These are phyloP conservation scores for Lagenaria siceraria DNA, from an alignment of 306 rosid genomes.

Conservation along the genomic window DNA sequence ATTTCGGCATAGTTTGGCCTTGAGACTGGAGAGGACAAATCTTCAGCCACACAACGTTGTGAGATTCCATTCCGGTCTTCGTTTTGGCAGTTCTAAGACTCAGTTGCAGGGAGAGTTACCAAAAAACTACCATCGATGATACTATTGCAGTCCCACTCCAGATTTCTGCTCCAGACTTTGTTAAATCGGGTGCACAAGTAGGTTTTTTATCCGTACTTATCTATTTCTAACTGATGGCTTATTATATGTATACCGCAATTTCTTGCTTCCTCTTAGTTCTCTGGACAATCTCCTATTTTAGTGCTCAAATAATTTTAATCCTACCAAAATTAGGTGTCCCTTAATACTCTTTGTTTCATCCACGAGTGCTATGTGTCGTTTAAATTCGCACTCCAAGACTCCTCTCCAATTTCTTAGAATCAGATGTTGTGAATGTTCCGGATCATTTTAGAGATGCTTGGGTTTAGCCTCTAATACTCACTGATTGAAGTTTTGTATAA, in stretches of 20 bases:
- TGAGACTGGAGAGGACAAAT: background rate
- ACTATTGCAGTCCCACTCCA: slow-evolving; percentile 81
- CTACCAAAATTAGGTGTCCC: background rate
- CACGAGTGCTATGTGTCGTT: background rate
- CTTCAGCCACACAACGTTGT: background rate
- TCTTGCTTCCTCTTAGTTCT: background rate
- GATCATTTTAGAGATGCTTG: background rate
- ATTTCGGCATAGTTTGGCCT: background rate
- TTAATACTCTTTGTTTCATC: background rate
- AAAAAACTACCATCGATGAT: slow-evolving; percentile 33
- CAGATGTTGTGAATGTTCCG: background rate
- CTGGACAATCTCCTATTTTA: background rate
- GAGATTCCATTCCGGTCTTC: background rate
- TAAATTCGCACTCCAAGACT: background rate
- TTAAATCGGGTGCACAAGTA: slow-evolving; percentile 66
- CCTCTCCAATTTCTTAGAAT: background rate
- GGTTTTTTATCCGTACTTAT: background rate
- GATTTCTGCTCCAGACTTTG: slow-evolving; percentile 78
- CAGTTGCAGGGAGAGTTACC: background rate
- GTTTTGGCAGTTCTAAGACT: background rate
- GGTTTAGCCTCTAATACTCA: background rate
- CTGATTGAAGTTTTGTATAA: too few relatives aligned
- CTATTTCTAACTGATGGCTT: background rate
- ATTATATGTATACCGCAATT: background rate
- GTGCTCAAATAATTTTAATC: background rate